Conservation (phyloP, 2,329 filamentous ascomycete species). For the Cercospora berteroae region DNA sequence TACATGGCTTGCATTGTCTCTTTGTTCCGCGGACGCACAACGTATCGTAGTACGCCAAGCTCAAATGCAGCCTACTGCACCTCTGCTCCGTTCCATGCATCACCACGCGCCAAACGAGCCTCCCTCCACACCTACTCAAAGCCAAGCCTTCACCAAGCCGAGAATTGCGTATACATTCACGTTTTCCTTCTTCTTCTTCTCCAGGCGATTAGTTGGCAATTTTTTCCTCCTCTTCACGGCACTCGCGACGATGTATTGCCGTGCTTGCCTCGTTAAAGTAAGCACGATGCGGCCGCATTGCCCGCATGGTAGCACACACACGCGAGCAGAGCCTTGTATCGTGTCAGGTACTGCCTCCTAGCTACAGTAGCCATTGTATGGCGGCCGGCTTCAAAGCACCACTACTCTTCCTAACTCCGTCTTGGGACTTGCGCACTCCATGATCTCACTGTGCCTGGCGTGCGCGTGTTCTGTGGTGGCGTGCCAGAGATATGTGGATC, state of each 20-base stretch:
- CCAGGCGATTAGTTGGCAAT: background rate
- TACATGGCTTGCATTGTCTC: background rate
- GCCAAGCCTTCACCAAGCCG: constrained; percentile 10
- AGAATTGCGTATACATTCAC: constrained; percentile 6
- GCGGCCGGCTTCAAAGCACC: background rate
- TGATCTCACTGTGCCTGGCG: constrained; percentile 1
- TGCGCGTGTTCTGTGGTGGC: background rate
- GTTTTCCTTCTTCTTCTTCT: no score
- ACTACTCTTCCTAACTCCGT: background rate
- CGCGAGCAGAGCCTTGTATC: no score
- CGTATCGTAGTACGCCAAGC: background rate
- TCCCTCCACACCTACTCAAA: background rate
- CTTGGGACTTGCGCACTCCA: background rate
- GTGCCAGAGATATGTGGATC: background rate
- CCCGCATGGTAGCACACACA: no score
- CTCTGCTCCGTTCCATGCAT: background rate
- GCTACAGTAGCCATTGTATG: background rate
- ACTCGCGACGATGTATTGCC: background rate
- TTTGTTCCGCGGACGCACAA: background rate
- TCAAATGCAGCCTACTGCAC: background rate
- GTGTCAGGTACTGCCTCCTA: background rate
- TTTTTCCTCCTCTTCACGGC: background rate
- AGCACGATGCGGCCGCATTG: background rate
- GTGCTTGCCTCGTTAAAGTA: background rate
- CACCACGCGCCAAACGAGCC: background rate